A percentile compares a stretch with the other conserved stretches of the same genome.
Evolutionary conservation across 768 basidiomycete species (phyloP).

Genomic region (Trametes sanguinea): DNA sequence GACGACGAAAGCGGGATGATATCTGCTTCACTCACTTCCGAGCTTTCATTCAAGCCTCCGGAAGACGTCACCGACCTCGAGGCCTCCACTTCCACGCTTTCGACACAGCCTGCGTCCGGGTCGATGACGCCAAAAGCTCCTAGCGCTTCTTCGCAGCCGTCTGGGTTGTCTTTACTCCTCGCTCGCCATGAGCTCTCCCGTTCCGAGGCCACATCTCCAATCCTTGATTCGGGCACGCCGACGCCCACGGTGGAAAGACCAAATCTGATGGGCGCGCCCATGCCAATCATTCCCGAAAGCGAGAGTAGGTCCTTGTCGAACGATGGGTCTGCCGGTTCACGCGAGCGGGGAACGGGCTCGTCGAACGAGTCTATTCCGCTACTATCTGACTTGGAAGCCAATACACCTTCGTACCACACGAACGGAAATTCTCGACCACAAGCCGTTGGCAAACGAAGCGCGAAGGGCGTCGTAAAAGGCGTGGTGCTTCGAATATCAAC

Average conservation of each 20-base stretch:
- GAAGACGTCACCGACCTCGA: conserved; percentile 25
- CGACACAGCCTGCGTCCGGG: conserved; percentile 19
- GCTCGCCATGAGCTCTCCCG: conserved; percentile 20
- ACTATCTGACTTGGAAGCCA: conserved; percentile 30
- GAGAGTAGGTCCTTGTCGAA: neutral
- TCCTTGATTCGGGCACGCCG: conserved; percentile 10
- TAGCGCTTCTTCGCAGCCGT: conserved; percentile 23
- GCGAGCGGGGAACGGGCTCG: neutral
- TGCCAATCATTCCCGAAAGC: neutral
- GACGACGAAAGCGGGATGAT: conserved; percentile 11
- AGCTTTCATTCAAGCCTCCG: conserved; percentile 20
- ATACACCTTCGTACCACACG: conserved; percentile 19
- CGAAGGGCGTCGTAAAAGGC: conserved; percentile 11
- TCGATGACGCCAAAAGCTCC: conserved; percentile 24
- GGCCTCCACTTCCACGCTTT: conserved; percentile 27
- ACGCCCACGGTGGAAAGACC: conserved; percentile 26
- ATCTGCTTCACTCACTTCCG: conserved; percentile 15
- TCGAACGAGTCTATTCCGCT: conserved; percentile 26
- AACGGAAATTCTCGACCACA: conserved; percentile 14
- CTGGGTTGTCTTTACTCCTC: conserved; percentile 30
- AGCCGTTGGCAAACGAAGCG: conserved; percentile 20
- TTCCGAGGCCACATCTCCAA: conserved; percentile 6
- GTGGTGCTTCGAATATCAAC: conserved; percentile 1
- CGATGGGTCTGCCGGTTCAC: neutral
- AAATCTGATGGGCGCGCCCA: conserved; percentile 8